Base-by-base conservation (phyloP, 177 flowering plant species). In the Tripterygium wilfordii region DNA sequence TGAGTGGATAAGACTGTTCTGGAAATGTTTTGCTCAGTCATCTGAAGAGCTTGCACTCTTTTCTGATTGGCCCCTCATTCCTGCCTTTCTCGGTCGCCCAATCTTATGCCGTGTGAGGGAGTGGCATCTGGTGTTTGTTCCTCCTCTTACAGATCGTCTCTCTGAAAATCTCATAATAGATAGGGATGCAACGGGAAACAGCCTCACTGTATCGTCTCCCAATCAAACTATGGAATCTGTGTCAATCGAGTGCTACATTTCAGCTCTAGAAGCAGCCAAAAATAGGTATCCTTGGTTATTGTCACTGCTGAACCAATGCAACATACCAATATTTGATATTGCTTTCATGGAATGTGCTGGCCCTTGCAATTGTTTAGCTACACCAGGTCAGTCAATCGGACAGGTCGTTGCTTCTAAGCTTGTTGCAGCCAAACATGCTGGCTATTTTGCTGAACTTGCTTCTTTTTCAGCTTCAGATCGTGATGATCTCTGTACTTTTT, bases 31-130 rank as follows among this genome's bases (percentile, higher is more conserved):
- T 47, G 52, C 58, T 60, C 72, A 72, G 37, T 80, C 82, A 33
- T 42, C 67, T 13, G 80, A 72, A 50, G 80, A 88, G 37, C 67
- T 82, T 36, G 61, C 78, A 26, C 77, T 85, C 22, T 86, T 92
- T 54, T 73, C 88, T 63, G 89, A 88, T 49, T 92, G 98, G 98
- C 98, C 98, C 10, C 70, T 92, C 8, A 75, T 92, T 60, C 98
- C 98, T 59, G 86, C 94, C 41, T 86, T 86, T 74, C 80, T 88
- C 58, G 95, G 94, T 53, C 76, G 94, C 56, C 79, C 94, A 54
- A 61, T 92, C 39, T 65, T 92, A 52, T 92, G 98, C 48, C 96
- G 98, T 59, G 79, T 86, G 21, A 77, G 69, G 69, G 89, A 88
- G 60, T 70, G 72, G 35, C 69, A 65, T 54, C 61, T 92, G 60